Conservation (phyloP, 192 early-diverging fungal genomes). For the Phycomyces blakesleeanus region DNA sequence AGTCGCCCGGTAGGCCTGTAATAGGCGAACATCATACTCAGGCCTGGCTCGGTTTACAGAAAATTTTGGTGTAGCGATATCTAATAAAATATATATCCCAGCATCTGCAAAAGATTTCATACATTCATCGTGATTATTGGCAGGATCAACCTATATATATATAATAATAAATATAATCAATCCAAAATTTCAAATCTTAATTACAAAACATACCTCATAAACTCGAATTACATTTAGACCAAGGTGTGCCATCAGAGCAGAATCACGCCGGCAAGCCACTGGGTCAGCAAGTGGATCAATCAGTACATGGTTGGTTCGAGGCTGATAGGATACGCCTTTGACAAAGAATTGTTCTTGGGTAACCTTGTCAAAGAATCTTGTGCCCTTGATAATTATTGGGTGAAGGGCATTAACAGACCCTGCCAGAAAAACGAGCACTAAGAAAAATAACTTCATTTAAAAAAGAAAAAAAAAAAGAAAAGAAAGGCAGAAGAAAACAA, state of each 20-base stretch:
- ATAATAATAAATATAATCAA: no score
- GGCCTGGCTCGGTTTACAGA: slow-evolving; percentile 62
- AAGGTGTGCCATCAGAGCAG: slow-evolving; percentile 58
- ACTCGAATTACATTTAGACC: slow-evolving; percentile 67
- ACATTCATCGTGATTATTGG: slow-evolving; percentile 59
- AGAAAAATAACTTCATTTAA: no score
- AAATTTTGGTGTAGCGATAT: slow-evolving; percentile 52
- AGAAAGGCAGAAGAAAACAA: no score
- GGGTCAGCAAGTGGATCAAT: slow-evolving; percentile 61
- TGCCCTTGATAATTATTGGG: slow-evolving; percentile 59
- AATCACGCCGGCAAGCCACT: slow-evolving; percentile 53
- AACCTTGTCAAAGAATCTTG: slow-evolving; percentile 65
- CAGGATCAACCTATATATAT: slow-evolving; percentile 53
- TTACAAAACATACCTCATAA: slow-evolving; percentile 70
- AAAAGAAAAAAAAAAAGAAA: no score
- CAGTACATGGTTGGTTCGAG: slow-evolving; percentile 35
- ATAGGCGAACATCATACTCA: slow-evolving; percentile 50
- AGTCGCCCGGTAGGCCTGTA: slow-evolving; percentile 49
- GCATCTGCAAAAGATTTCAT: slow-evolving; percentile 58
- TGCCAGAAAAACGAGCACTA: no score
- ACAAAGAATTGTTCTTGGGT: slow-evolving; percentile 69
- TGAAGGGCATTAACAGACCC: slow-evolving; percentile 13
- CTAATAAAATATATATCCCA: slow-evolving; percentile 68
- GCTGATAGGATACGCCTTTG: slow-evolving; percentile 68
- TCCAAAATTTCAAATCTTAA: no score